Percentiles rank a stretch among this genome's conserved stretches.
phyloP scores from a whole-genome alignment of 2,329 filamentous ascomycete genomes.

The Clonostachys solani region DNA sequence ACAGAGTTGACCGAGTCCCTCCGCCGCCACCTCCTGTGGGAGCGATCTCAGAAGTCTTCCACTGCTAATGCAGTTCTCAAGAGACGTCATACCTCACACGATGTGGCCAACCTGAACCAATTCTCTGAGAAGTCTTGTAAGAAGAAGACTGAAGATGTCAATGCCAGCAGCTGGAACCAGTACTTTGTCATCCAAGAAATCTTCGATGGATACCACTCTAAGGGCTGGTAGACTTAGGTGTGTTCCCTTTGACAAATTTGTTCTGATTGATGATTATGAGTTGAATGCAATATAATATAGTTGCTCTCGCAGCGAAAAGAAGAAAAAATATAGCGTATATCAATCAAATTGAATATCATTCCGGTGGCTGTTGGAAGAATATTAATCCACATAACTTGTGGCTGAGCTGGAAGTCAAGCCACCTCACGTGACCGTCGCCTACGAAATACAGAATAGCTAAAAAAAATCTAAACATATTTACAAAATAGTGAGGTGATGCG shows the following conservation, averaged over 20 bases:
- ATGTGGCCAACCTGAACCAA: slow-evolving; percentile 83
- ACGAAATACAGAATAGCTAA: too few species aligned
- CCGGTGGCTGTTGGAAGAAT: too few species aligned
- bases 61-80: slow-evolving; percentile 87
- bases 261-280: too few species aligned
- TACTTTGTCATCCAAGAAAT: slow-evolving; percentile 79
- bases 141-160: slow-evolving; percentile 55
- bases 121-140: slow-evolving; percentile 65
- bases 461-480: too few species aligned
- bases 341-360: too few species aligned
- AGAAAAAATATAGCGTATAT: too few species aligned
- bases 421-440: too few species aligned
- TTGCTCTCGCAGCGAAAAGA: too few species aligned
- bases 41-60: slow-evolving; percentile 89
- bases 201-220: slow-evolving; percentile 38
- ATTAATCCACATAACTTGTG: too few species aligned
- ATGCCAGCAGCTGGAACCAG: slow-evolving; percentile 76
- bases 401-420: too few species aligned
- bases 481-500: too few species aligned
- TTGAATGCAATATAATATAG: too few species aligned
- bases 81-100: slow-evolving; percentile 83
- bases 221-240: slow-evolving; percentile 27
- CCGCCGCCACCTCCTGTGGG: slow-evolving; percentile 87
- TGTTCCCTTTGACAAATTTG: neutral
- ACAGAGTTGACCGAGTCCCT: slow-evolving; percentile 93